Conservation (phyloP, 306 rosid genomes). For the Cucurbita pepo region DNA sequence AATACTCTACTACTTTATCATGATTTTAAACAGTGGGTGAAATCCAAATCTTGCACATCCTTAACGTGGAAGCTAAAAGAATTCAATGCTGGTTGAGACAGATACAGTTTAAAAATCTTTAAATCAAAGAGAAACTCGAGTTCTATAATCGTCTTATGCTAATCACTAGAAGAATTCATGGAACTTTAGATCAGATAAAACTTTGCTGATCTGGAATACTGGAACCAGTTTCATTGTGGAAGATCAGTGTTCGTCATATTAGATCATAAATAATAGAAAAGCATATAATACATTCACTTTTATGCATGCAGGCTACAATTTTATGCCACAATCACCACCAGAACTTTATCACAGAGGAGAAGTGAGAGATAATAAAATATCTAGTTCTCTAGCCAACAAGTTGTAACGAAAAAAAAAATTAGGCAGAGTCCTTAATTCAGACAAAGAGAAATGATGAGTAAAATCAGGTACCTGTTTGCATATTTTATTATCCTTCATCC, state of each 20-base stretch:
- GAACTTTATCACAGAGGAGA: not conserved
- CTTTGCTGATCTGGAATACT: not conserved
- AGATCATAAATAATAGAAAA: not conserved
- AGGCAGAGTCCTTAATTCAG: not conserved
- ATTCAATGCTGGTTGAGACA: not conserved
- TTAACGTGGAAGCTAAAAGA: not conserved
- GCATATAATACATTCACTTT: not conserved
- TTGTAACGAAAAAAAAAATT: not conserved
- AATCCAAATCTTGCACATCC: not conserved
- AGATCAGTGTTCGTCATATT: not conserved
- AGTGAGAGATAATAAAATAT: not conserved
- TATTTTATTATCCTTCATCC: constrained; percentile 61
- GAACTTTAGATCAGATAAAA: not conserved
- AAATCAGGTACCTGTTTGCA: constrained; percentile 66
- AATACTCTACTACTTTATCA: not conserved
- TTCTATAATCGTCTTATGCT: not conserved
- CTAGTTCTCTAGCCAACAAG: not conserved
- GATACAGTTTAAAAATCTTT: not conserved
- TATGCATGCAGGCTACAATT: not conserved
- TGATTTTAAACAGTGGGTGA: not conserved
- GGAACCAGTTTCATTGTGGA: not conserved
- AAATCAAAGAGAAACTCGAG: not conserved
- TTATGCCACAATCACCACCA: not conserved
- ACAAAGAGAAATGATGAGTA: not conserved
- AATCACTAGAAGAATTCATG: not conserved